Base-by-base conservation (phyloP, 768 basidiomycete genomes). In the Lactifluus rugatus region DNA sequence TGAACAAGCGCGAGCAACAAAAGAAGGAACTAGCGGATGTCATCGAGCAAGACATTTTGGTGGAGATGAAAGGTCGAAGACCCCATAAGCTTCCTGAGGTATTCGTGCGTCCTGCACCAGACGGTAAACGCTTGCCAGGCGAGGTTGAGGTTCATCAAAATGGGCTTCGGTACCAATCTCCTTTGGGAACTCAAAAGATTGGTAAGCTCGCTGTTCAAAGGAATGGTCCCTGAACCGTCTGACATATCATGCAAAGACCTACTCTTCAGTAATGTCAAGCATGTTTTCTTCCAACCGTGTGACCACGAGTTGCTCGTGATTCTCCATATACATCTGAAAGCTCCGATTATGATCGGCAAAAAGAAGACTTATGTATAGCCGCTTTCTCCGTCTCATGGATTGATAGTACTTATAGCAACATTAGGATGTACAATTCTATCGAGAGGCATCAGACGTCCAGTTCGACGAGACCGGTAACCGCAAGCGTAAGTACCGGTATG, bases 381-480 rank as follows among this genome's bases (percentile, higher is more conserved):
- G 7, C 45, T 50, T 37, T 42, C 8, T 42, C 28, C 21, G 21
- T 57, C 31, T 64, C 21, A 53, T 39, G 11, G 21, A 54, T n/a
- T 32, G 21, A 49, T 48, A 16, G 32, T 48, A 48, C 53, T 62
- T 17, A 17, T 48, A 53, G 58, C 13, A 19, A 19, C 44, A 21
- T 37, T 61, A 95, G 89, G 96, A 99, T 70, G 83, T 98, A 6
- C 96, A 98, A 81, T 97, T 99, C 71, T 93, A 89, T 76, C 89
- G 95, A 9, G 96, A 98, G 74, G 95, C 94, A 7, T 90, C 92
- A 0, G 96, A 99, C 64, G 90, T 95, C 28, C 90, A 94, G 62
- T 97, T 98, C 67, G 96, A 99, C 67, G 96, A 99, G 71, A 98
- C 96, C 1, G 96, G 96, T n/a, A 98, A 98, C 66, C 82, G 94